These are phyloP conservation scores for Cutaneotrichosporon spelunceum DNA, from an alignment of 1,284 basidiomycete species.

Conservation along the genomic window DNA sequence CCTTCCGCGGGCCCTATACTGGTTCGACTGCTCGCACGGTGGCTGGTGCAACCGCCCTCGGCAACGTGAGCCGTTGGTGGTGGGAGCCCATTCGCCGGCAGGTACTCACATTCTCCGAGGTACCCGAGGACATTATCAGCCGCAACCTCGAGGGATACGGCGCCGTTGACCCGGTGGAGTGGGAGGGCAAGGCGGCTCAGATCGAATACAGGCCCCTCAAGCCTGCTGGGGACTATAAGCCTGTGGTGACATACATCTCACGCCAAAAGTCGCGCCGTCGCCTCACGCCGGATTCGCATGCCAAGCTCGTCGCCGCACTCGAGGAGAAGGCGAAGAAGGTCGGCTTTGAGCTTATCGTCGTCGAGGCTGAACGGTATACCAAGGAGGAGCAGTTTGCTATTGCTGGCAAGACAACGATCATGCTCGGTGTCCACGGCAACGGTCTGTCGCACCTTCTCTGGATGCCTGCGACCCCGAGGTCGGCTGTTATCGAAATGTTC, in stretches of 20 bases:
- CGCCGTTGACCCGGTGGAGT: constrained; percentile 39
- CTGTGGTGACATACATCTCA: constrained; percentile 72
- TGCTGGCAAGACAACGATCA: constrained; percentile 49
- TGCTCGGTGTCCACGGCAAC: constrained; percentile 53
- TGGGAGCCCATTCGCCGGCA: constrained; percentile 65
- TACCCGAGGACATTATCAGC: constrained; percentile 47
- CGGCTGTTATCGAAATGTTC: constrained; percentile 53
- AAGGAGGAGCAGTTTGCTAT: constrained; percentile 51
- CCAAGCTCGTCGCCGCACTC: constrained; percentile 59
- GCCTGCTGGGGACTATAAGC: constrained; percentile 44
- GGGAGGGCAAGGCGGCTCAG: constrained; percentile 8
- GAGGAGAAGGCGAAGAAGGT: constrained; percentile 58
- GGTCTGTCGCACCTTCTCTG: constrained; percentile 52
- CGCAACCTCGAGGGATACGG: constrained; percentile 48
- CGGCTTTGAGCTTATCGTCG: constrained; percentile 60
- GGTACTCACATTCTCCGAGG: constrained; percentile 63
- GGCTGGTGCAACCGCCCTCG: constrained; percentile 44
- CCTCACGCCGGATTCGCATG: constrained; percentile 62
- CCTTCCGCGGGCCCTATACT: constrained; percentile 64
- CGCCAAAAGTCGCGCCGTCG: constrained; percentile 62
- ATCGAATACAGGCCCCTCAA: constrained; percentile 21
- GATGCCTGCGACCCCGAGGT: constrained; percentile 51
- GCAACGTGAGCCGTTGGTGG: constrained; percentile 59
- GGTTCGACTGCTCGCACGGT: constrained; percentile 66
- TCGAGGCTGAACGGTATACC: constrained; percentile 47